These are phyloP conservation scores for Fusarium goolgardi DNA, from an alignment of 2,329 filamentous ascomycete genomes.

Conservation along the genomic window DNA sequence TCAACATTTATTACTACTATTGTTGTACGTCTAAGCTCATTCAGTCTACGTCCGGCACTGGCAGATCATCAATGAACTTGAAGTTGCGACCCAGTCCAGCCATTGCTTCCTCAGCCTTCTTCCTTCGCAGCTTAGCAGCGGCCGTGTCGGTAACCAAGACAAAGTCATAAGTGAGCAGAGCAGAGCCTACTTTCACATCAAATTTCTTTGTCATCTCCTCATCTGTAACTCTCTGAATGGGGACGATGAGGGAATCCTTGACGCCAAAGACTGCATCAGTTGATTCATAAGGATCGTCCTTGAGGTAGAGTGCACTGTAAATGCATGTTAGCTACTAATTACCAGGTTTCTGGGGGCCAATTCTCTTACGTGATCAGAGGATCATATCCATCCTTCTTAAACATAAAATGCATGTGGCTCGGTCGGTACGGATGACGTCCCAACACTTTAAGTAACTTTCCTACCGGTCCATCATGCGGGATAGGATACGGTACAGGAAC, in stretches of 20 bases:
- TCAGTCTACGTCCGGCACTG: slow-evolving; percentile 25
- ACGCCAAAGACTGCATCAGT: slow-evolving; percentile 32
- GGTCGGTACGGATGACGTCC: slow-evolving; percentile 83
- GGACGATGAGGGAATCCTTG: slow-evolving; percentile 23
- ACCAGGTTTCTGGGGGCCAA: accelerated
- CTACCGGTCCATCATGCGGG: slow-evolving; percentile 85
- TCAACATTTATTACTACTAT: neutral
- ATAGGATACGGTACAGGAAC: slow-evolving; percentile 88
- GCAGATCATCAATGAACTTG: slow-evolving; percentile 17
- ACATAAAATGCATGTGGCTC: slow-evolving; percentile 89
- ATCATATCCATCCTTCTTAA: slow-evolving; percentile 59
- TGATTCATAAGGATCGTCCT: slow-evolving; percentile 21
- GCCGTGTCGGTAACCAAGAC: slow-evolving; percentile 20
- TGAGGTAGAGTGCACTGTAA: slow-evolving; percentile 17
- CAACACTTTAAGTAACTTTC: slow-evolving; percentile 72
- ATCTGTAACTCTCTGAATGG: neutral
- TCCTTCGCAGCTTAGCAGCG: slow-evolving; percentile 12
- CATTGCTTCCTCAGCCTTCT: slow-evolving; percentile 28
- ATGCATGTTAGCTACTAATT: neutral
- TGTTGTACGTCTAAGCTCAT: accelerated
- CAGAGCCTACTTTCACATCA: slow-evolving; percentile 1
- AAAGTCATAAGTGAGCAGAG: slow-evolving; percentile 24
- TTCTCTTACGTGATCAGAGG: slow-evolving; percentile 26
- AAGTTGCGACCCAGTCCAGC: slow-evolving; percentile 13
- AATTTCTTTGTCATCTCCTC: slow-evolving; percentile 15